Base-by-base conservation (phyloP, 306 rosid species). In the Trichosanthes cucumerina region DNA sequence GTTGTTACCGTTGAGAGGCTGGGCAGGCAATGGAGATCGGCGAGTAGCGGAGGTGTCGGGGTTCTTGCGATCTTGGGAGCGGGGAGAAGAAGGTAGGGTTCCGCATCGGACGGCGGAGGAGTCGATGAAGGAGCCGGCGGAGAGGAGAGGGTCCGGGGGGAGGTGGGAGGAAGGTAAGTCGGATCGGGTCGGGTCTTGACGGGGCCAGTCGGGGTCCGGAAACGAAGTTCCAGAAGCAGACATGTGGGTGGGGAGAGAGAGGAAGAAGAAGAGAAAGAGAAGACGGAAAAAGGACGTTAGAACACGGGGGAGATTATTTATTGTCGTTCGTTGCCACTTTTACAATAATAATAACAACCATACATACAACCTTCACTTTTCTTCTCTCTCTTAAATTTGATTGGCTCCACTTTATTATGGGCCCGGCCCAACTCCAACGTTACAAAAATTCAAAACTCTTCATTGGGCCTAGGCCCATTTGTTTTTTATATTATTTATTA, bases 61-160 rank as follows among this genome's bases (percentile, higher is more conserved):
- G 33, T 26, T 79, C 9, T 36, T 19, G 23, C 18, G 43, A 34
- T 62, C 74, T 63, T 26, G 56, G n/a, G 50, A 38, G 46, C 47
- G 9, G 39, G 43, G 68, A 24, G 11, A 52, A 14, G 57, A 2
- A 28, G 31, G 26, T 23, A 28, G 26, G 80, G 64, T 57, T 75
- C 41, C 63, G 18, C 28, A 34, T 26, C 23, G 31, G 54, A 59
- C 4, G 44, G 52, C 2, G 46, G 85, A 47, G 77, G 83, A 43
- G 81, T 80, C 80, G 70, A 88, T 80, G 81, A 81, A 86, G 70
- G 84, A 80, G 6, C 87, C 88, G 13, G 83, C 26, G 36, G 38
- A 59, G 71, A 88, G 90, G 10, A 86, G 90, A 21, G 92, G 90
- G 68, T 85, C 91, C 24, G 70, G 36, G 0, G 85, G 85, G 4